Percentiles rank a stretch among this genome's conserved stretches.
These are phyloP conservation scores for Mycena sp. DNA, from an alignment of 1,284 basidiomycete genomes.

Conservation along the genomic window DNA sequence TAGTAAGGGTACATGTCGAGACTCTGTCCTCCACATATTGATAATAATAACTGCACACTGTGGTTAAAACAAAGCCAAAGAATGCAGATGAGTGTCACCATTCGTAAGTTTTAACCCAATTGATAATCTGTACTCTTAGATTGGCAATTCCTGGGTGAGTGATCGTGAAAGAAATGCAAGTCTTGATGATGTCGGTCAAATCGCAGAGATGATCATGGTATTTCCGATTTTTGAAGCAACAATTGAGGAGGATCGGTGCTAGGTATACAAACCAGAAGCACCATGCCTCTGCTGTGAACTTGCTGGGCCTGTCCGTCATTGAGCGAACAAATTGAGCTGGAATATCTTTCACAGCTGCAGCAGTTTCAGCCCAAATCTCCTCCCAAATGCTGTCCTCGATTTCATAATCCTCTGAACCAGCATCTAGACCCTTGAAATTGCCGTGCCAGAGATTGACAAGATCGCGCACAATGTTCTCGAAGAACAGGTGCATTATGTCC, in stretches of 20 bases:
- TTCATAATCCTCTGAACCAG: background rate
- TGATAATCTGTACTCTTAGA: constrained; percentile 43
- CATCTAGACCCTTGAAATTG: constrained; percentile 34
- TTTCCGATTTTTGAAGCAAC: constrained; percentile 35
- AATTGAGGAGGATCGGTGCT: constrained; percentile 47
- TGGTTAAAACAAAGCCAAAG: background rate
- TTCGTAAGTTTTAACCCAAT: constrained; percentile 49
- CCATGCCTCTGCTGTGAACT: background rate
- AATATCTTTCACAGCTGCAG: background rate
- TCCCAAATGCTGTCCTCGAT: background rate
- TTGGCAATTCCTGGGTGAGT: constrained; percentile 40
- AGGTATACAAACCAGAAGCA: constrained; percentile 49
- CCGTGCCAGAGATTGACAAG: constrained; percentile 31
- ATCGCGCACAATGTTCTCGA: constrained; percentile 13
- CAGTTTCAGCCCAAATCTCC: background rate
- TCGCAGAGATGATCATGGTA: constrained; percentile 54
- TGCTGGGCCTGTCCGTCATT: background rate
- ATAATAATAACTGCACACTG: constrained; percentile 48
- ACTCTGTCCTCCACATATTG: constrained; percentile 41
- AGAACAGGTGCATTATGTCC: constrained; percentile 3
- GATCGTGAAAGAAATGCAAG: constrained; percentile 52
- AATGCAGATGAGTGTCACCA: constrained; percentile 46
- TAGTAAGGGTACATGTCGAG: constrained; percentile 46
- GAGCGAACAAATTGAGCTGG: background rate
- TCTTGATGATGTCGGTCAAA: constrained; percentile 47